A percentile compares a stretch with the other conserved stretches of the same genome.
phyloP scores from a whole-genome alignment of 176 grass and related monocot genomes.

The Musa beccarii region DNA sequence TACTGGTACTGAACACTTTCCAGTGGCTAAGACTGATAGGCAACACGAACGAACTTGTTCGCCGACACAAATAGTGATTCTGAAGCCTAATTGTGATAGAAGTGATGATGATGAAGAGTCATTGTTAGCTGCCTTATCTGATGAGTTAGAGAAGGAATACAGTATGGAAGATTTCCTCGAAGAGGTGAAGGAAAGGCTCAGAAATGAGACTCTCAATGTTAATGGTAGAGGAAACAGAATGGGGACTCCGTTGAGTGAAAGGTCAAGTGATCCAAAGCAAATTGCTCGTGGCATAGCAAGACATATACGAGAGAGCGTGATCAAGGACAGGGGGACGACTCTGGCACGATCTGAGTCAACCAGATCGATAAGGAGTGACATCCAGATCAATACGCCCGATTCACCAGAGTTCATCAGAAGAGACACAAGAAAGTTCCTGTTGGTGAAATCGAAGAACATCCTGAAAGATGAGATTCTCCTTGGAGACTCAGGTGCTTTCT shows the following conservation, averaged over 20 bases:
- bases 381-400: conserved; percentile 12
- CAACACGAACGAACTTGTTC: conserved; percentile 10
- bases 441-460: conserved; percentile 27
- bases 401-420: conserved; percentile 31
- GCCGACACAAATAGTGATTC: conserved; percentile 47
- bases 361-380: conserved; percentile 15
- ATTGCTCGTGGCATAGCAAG: conserved; percentile 38
- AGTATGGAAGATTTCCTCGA: conserved; percentile 47
- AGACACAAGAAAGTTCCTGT: conserved; percentile 25
- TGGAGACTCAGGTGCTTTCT: conserved; percentile 12
- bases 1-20: conserved; percentile 2
- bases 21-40: conserved; percentile 7
- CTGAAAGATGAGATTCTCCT: conserved; percentile 26
- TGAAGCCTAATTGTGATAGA: conserved; percentile 38
- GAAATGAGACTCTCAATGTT: conserved; percentile 24
- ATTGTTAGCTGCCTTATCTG: conserved; percentile 14
- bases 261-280: conserved; percentile 23
- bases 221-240: not conserved
- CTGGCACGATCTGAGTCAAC: conserved; percentile 44
- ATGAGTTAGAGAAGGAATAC: conserved; percentile 32
- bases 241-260: conserved; percentile 15
- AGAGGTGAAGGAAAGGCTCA: conserved; percentile 55
- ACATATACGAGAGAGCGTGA: conserved; percentile 44
- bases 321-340: conserved; percentile 31
- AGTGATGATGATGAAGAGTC: not conserved